These are phyloP conservation scores for Heliophila coronopifolia DNA, from an alignment of 441 rosid genomes.

Conservation along the genomic window DNA sequence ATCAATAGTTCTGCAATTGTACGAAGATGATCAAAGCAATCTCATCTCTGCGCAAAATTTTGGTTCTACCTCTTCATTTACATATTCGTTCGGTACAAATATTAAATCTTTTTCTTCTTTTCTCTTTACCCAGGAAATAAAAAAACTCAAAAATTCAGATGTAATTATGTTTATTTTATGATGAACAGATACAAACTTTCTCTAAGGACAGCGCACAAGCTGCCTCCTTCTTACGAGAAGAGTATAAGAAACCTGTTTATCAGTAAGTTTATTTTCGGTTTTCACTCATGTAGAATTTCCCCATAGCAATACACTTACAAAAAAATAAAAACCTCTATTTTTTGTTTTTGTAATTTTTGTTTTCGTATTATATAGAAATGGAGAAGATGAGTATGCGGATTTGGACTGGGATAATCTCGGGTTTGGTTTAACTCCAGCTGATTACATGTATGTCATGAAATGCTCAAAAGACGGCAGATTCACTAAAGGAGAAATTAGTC, in stretches of 20 bases:
- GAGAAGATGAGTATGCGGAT: conserved; percentile 57
- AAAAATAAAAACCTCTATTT: conserved; percentile 20
- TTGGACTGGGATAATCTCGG: conserved; percentile 91
- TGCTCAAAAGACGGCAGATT: conserved; percentile 43
- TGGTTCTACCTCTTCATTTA: conserved; percentile 18
- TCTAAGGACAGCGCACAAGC: conserved; percentile 40
- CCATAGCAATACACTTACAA: too few relatives aligned
- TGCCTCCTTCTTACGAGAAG: conserved; percentile 33
- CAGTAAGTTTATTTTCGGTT: conserved; percentile 19
- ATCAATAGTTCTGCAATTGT: conserved; percentile 12
- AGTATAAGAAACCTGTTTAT: conserved; percentile 20
- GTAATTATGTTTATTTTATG: background rate
- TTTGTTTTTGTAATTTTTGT: background rate
- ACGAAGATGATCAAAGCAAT: conserved; percentile 23
- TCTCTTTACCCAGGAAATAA: too few relatives aligned
- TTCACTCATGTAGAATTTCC: too few relatives aligned
- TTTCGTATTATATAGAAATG: background rate
- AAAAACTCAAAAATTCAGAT: conserved; percentile 10
- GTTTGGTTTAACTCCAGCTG: conserved; percentile 55
- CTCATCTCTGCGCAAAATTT: conserved; percentile 23
- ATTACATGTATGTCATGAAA: conserved; percentile 69
- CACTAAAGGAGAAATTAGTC: conserved; percentile 43
- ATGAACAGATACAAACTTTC: conserved; percentile 30
- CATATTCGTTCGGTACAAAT: conserved; percentile 29
- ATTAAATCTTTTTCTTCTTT: background rate